These are phyloP conservation scores for Lepidium africanum DNA, from an alignment of 345 rosid genomes.

Conservation along the genomic window DNA sequence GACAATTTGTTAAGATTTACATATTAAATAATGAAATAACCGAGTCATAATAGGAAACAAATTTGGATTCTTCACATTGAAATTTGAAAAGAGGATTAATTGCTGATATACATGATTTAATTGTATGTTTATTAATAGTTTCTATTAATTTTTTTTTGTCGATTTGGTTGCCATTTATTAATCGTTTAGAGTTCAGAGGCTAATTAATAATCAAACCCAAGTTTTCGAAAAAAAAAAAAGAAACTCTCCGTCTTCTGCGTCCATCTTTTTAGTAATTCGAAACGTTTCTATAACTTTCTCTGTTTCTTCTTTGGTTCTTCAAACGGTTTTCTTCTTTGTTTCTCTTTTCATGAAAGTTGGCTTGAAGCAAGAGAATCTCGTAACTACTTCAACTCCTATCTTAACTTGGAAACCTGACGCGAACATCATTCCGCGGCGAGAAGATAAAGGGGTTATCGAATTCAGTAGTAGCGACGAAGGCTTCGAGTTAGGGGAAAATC, in stretches of 20 bases:
- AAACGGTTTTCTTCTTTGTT: not conserved
- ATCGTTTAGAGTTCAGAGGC: too few relatives aligned
- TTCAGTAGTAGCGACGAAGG: constrained; percentile 43
- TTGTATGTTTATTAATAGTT: too few relatives aligned
- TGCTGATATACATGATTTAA: too few relatives aligned
- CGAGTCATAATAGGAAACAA: too few relatives aligned
- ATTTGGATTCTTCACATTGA: too few relatives aligned
- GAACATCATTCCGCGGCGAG: not conserved
- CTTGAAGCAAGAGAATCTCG: constrained; percentile 37
- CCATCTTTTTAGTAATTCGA: not conserved
- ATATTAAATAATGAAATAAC: too few relatives aligned
- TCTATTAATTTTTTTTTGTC: too few relatives aligned
- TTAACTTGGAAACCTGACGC: not conserved
- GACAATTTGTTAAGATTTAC: not conserved
- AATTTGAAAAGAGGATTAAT: too few relatives aligned
- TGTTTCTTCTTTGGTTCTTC: not conserved
- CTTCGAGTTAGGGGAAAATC: constrained; percentile 11
- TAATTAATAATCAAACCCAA: too few relatives aligned
- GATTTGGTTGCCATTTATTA: too few relatives aligned
- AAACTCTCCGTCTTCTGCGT: not conserved
- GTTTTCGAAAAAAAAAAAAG: not conserved
- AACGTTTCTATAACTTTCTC: not conserved
- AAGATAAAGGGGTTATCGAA: constrained; percentile 33
- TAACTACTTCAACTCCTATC: not conserved
- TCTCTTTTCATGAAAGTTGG: constrained; percentile 30